Evolutionary conservation across 1,284 basidiomycete species (phyloP).

Genomic region (Papiliotrema fonsecae): DNA sequence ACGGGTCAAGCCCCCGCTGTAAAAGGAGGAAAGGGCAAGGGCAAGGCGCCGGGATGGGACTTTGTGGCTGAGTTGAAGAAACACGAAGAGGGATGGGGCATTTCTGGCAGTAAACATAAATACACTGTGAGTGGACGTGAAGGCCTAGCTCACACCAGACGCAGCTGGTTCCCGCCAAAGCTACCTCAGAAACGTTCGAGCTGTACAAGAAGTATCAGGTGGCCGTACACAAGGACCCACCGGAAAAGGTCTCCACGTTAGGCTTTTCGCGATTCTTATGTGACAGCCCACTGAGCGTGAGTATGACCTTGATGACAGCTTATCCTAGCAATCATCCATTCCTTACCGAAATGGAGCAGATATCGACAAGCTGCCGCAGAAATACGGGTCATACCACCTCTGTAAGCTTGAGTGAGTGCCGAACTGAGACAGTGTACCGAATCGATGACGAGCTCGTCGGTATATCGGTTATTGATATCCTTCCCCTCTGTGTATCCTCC

Average conservation of each 20-base stretch:
- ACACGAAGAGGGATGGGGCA: slow-evolving; percentile 25
- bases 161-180: slow-evolving; percentile 66
- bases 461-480: slow-evolving; percentile 83
- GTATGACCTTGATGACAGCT: slow-evolving; percentile 22
- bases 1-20: neutral
- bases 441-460: slow-evolving; percentile 78
- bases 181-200: slow-evolving; percentile 70
- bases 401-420: slow-evolving; percentile 17
- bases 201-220: slow-evolving; percentile 73
- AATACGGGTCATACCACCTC: slow-evolving; percentile 81
- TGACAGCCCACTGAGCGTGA: slow-evolving; percentile 66
- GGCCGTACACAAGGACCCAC: slow-evolving; percentile 65
- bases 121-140: slow-evolving; percentile 23
- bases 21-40: slow-evolving; percentile 24
- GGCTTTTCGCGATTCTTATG: slow-evolving; percentile 74
- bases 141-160: slow-evolving; percentile 53
- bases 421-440: slow-evolving; percentile 57
- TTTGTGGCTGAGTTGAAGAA: slow-evolving; percentile 27
- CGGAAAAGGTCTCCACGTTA: slow-evolving; percentile 50
- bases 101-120: slow-evolving; percentile 16
- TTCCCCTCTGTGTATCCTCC: slow-evolving; percentile 83
- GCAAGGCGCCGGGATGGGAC: slow-evolving; percentile 15
- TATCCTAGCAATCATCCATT: slow-evolving; percentile 53
- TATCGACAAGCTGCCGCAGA: slow-evolving; percentile 57
- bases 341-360: slow-evolving; percentile 12